phyloP scores from a whole-genome alignment of 768 basidiomycete genomes.

The Imleria badia region DNA sequence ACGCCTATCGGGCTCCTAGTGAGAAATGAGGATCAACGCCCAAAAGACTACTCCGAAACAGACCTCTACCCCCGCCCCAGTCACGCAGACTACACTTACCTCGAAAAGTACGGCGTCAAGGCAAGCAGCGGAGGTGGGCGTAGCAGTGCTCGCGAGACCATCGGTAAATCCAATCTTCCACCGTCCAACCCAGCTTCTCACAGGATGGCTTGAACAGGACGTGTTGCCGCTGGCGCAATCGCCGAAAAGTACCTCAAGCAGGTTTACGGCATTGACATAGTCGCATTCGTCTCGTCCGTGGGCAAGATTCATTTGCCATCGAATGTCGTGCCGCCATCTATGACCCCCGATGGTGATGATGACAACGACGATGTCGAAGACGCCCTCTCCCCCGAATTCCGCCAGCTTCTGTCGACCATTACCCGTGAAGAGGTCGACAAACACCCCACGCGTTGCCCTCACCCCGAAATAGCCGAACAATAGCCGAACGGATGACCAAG shows the following conservation, averaged over 20 bases:
- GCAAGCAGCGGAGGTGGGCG: slow-evolving; percentile 96
- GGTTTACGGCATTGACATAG: slow-evolving; percentile 89
- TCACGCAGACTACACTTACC: slow-evolving; percentile 97
- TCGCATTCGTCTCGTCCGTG: slow-evolving; percentile 96
- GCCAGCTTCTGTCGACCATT: slow-evolving; percentile 71
- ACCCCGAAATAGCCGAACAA: slow-evolving; percentile 83
- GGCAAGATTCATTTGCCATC: slow-evolving; percentile 87
- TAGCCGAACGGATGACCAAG: slow-evolving; percentile 88
- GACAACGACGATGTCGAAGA: slow-evolving; percentile 68
- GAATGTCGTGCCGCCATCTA: slow-evolving; percentile 40
- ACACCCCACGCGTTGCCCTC: slow-evolving; percentile 86
- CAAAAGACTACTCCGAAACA: slow-evolving; percentile 98
- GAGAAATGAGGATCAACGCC: slow-evolving; percentile 96
- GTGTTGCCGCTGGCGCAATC: slow-evolving; percentile 97
- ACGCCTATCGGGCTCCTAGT: slow-evolving; percentile 98
- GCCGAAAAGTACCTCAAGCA: slow-evolving; percentile 92
- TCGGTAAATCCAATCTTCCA: slow-evolving; percentile 52
- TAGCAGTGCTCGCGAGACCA: slow-evolving; percentile 94
- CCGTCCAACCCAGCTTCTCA: slow-evolving; percentile 2
- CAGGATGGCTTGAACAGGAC: slow-evolving; percentile 47
- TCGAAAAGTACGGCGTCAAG: slow-evolving; percentile 96
- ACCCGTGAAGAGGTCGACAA: slow-evolving; percentile 88
- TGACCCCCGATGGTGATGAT: slow-evolving; percentile 45
- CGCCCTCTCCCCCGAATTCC: slow-evolving; percentile 79
- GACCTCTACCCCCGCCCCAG: slow-evolving; percentile 96